Base-by-base conservation (phyloP, 106 monocot species). In the Dioscorea zingiberensis region DNA sequence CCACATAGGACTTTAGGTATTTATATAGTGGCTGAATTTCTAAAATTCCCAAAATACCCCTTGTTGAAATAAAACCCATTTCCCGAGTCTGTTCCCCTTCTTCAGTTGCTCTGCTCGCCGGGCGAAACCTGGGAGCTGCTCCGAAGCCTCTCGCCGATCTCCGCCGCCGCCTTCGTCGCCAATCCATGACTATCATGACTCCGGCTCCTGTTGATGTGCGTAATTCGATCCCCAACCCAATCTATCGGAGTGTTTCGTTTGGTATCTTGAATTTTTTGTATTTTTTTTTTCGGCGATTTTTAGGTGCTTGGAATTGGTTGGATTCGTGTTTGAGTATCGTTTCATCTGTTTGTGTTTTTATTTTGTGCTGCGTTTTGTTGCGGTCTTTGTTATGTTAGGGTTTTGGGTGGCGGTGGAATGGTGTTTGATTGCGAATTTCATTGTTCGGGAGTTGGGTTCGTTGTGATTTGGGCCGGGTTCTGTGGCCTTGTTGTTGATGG, bases 121-220 rank as follows among this genome's bases (percentile, higher is more conserved):
- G 5, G 29, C 30, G 66, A 44, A 13, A 25, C 55, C 62, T 58
- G 53, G n/a, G 62, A 48, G 47, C n/a, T 19, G 25, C 67, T 28
- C 25, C 68, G 0, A 25, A 17, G 19, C 22, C 10, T 45, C 21
- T 30, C 60, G 53, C 25, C 63, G 14, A n/a, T 26, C 6, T 24
- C 46, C 44, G 23, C 64, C 64, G 64, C 46, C 48, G 28, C 28
- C 47, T 44, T 45, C 27, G 24, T 32, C 62, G 49, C 23, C 21
- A 7, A 26, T 30, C 58, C 51, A 78, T 85, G 81, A 85, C 85
- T 29, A 81, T 81, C 45, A 72, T 76, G 59, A 75, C 88, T 49
- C 80, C 81, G 4, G 84, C 84, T 1, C 72, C 83, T 27, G 54
- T 69, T 73, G 88, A 78, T 18, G 88, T 83, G 71, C 54, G 71